A percentile compares a stretch with the other conserved stretches of the same genome.
Conservation (phyloP, 1,284 basidiomycete genomes). For the Rhodotorula sp. region DNA sequence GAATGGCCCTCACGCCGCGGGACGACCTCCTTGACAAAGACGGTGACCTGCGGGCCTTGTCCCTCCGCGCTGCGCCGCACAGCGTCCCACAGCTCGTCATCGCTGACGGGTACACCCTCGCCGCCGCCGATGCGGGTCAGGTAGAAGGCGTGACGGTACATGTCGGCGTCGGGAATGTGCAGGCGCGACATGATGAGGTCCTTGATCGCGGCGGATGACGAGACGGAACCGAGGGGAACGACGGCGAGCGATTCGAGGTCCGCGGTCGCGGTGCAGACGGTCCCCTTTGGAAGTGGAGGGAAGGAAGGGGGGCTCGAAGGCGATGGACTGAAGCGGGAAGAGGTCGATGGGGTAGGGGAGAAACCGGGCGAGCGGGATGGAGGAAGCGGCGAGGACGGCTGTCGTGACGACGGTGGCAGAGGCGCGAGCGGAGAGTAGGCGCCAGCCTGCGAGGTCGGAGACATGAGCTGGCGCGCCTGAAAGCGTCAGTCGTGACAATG, state of each 20-base stretch:
- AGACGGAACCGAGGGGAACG: constrained; percentile 73
- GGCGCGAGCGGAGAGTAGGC: neutral
- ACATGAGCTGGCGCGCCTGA: constrained; percentile 1
- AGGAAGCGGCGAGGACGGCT: neutral
- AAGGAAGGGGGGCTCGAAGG: neutral
- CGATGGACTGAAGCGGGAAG: neutral
- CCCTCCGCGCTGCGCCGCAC: constrained; percentile 57
- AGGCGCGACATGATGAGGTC: constrained; percentile 83
- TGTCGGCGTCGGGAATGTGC: constrained; percentile 79
- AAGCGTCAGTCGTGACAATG: no score
- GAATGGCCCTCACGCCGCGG: constrained; percentile 45
- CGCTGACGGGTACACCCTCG: constrained; percentile 68
- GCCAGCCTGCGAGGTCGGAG: neutral
- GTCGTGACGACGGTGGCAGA: neutral
- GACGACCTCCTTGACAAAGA: constrained; percentile 77
- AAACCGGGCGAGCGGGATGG: neutral
- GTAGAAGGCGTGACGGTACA: constrained; percentile 73
- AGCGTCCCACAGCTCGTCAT: constrained; percentile 69
- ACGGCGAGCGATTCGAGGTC: constrained; percentile 77
- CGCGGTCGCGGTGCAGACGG: constrained; percentile 69
- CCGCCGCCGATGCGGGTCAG: constrained; percentile 77
- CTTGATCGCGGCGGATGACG: constrained; percentile 70
- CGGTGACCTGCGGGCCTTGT: constrained; percentile 59
- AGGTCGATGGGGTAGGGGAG: constrained; percentile 1
- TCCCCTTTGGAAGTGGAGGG: constrained; percentile 48